Conservation (phyloP, 129 eudicot species). For the Oenanthe sinensis region DNA sequence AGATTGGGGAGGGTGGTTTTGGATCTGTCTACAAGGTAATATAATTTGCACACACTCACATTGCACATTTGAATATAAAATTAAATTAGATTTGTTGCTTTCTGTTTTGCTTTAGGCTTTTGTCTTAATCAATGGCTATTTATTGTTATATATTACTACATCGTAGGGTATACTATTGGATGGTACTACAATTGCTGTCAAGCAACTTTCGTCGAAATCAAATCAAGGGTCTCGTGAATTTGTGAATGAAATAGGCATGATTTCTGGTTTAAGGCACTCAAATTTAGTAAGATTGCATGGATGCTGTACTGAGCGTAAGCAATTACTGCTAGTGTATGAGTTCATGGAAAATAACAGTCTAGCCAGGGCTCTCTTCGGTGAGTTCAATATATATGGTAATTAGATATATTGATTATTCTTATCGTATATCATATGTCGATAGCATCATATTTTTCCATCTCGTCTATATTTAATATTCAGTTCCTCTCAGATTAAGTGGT, state of each 20-base stretch:
- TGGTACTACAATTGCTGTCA: slow-evolving; percentile 58
- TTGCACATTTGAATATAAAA: background rate
- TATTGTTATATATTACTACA: background rate
- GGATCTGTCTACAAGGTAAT: slow-evolving; percentile 67
- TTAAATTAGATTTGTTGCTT: background rate
- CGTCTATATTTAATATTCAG: background rate
- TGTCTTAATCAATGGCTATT: background rate
- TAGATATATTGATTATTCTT: background rate
- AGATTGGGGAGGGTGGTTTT: slow-evolving; percentile 78
- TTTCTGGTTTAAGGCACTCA: slow-evolving; percentile 53
- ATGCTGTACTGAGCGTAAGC: slow-evolving; percentile 52
- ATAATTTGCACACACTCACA: background rate
- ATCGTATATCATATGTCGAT: background rate
- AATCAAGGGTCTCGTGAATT: slow-evolving; percentile 64
- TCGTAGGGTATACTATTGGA: slow-evolving; percentile 49
- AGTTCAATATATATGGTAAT: slow-evolving; percentile 1
- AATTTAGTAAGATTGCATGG: slow-evolving; percentile 63
- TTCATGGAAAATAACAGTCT: slow-evolving; percentile 74
- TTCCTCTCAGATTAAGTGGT: background rate
- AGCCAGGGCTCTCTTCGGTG: slow-evolving; percentile 54
- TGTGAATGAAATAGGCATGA: slow-evolving; percentile 69
- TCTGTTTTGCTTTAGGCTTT: no score
- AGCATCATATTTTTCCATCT: background rate
- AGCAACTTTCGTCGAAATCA: slow-evolving; percentile 59
- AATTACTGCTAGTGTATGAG: slow-evolving; percentile 55